phyloP scores from a whole-genome alignment of 2,329 filamentous ascomycete genomes.

The Penicillium freii region DNA sequence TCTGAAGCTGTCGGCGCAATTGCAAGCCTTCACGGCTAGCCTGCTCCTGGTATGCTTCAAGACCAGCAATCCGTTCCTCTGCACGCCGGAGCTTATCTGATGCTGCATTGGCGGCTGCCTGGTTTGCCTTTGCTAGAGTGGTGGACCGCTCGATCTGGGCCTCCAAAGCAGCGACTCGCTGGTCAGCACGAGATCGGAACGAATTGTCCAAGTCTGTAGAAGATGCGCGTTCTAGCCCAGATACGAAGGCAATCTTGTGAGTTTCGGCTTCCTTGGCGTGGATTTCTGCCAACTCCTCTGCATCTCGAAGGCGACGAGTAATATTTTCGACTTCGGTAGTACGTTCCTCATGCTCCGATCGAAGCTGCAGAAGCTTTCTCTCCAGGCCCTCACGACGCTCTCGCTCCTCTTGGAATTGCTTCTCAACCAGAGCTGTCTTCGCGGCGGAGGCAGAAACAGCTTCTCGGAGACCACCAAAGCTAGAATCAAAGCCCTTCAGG shows the following conservation, averaged over 20 bases:
- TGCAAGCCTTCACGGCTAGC: constrained; percentile 87
- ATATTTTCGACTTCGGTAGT: constrained; percentile 73
- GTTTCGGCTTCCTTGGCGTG: constrained; percentile 83
- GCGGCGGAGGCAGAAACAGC: constrained; percentile 77
- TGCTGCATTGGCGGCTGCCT: constrained; percentile 80
- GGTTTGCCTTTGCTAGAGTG: constrained; percentile 78
- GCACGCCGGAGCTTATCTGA: constrained; percentile 87
- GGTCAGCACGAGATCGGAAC: constrained; percentile 41
- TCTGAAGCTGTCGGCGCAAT: constrained; percentile 85
- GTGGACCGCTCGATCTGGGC: constrained; percentile 77
- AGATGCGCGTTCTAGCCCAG: constrained; percentile 73
- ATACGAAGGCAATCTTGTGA: constrained; percentile 77
- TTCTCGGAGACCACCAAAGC: constrained; percentile 71
- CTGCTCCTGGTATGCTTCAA: constrained; percentile 97
- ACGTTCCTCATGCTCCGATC: constrained; percentile 77
- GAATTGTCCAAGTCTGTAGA: constrained; percentile 41
- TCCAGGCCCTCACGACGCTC: constrained; percentile 72
- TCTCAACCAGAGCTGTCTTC: constrained; percentile 73
- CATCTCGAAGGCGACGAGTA: constrained; percentile 73
- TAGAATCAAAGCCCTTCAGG: constrained; percentile 66
- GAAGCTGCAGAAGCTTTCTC: constrained; percentile 70
- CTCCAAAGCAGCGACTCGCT: constrained; percentile 70
- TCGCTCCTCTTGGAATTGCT: constrained; percentile 75
- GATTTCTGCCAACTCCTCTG: constrained; percentile 83
- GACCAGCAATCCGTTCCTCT: constrained; percentile 92